phyloP scores from a whole-genome alignment of 129 eudicot genomes.

The Logfia minima region DNA sequence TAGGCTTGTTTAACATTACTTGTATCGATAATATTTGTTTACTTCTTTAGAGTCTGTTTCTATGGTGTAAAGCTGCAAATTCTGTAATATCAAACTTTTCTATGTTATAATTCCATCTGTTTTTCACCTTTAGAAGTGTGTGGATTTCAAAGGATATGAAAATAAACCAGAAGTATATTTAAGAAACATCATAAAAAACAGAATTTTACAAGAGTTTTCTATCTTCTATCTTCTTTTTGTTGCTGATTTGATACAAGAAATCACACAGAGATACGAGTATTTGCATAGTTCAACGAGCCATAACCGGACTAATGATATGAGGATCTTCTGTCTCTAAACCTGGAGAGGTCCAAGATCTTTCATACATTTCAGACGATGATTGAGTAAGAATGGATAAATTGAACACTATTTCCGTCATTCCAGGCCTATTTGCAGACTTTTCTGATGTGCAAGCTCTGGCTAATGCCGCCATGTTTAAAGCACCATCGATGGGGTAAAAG shows the following conservation, averaged over 20 bases:
- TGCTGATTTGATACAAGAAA: slow-evolving; percentile 7
- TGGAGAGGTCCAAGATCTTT: slow-evolving; percentile 49
- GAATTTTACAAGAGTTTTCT: background rate
- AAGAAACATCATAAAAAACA: slow-evolving; percentile 19
- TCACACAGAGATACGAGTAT: background rate
- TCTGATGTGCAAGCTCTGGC: slow-evolving; percentile 76
- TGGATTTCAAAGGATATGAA: slow-evolving; percentile 6
- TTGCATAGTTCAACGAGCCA: slow-evolving; percentile 51
- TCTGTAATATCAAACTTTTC: background rate
- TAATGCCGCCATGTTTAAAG: slow-evolving; percentile 59
- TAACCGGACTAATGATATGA: slow-evolving; percentile 47
- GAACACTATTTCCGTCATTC: slow-evolving; percentile 71
- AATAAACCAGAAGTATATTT: slow-evolving; percentile 14
- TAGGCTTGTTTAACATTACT: no score
- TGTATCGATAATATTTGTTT: no score
- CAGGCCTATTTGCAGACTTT: slow-evolving; percentile 60
- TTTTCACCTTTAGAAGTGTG: background rate
- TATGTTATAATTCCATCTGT: background rate
- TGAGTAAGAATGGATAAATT: slow-evolving; percentile 65
- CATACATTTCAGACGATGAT: slow-evolving; percentile 50
- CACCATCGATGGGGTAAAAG: slow-evolving; percentile 62
- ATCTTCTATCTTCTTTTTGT: background rate
- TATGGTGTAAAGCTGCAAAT: background rate
- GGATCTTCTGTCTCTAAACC: slow-evolving; percentile 53
- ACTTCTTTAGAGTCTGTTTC: background rate